Conservation (phyloP, 2,329 filamentous ascomycete genomes). For the Whalleya microplaca region DNA sequence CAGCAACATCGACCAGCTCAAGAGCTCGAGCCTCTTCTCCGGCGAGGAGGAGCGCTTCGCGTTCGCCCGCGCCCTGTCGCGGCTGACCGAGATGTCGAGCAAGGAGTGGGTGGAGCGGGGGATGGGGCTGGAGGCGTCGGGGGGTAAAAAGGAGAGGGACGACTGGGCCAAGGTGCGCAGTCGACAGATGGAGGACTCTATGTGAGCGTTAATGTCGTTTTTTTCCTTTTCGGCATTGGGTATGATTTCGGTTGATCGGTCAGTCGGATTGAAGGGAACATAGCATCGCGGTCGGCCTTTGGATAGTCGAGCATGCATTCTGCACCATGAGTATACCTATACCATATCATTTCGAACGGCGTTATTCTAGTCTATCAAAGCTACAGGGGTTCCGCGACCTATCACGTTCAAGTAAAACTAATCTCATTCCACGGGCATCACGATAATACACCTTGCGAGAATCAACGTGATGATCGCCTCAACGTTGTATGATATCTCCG, state of each 20-base stretch:
- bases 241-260: constrained; percentile 4
- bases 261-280: neutral
- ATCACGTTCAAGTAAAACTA: no score
- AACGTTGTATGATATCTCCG: no score
- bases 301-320: no score
- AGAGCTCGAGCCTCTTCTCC: constrained; percentile 83
- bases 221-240: constrained; percentile 6
- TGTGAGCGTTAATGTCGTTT: constrained; percentile 44
- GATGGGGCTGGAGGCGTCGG: constrained; percentile 65
- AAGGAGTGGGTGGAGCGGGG: constrained; percentile 92
- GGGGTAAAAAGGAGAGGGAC: constrained; percentile 68
- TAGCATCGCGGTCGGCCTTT: no score
- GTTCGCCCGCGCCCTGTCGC: constrained; percentile 84
- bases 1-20: constrained; percentile 81
- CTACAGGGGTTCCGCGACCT: no score
- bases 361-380: no score
- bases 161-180: constrained; percentile 68
- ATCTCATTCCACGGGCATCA: no score
- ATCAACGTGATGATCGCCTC: no score
- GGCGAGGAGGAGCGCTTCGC: constrained; percentile 97
- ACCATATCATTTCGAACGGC: no score
- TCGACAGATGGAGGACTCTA: constrained; percentile 69
- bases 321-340: no score
- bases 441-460: no score
- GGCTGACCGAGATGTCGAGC: constrained; percentile 91